Evolutionary conservation across 2,329 filamentous ascomycete species (phyloP), one percentile per base, ranked within the genome.

Genomic region (Talaromyces funiculosus): DNA sequence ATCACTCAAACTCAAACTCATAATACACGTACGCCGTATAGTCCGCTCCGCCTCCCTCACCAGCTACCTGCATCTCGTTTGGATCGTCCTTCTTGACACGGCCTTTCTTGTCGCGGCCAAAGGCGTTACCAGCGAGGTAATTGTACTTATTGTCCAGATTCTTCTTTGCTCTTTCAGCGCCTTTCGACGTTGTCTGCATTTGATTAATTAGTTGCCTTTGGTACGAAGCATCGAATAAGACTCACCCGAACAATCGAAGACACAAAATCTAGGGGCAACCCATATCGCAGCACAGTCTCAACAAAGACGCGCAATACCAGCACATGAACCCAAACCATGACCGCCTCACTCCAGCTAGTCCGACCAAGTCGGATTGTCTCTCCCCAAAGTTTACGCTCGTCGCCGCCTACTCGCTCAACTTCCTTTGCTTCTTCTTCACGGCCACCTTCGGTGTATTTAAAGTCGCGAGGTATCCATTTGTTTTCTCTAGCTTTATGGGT

Each of bases 21-120:
- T 97, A 99, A 80, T 92, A 97, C 72, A 97, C 94, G 77, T 95
- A 99, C 42, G 94, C 89, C 62, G 91, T 94, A 79, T 97, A 99
- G 74, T 97, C 92, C 67, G 84, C 82, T 58, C 87, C 87, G 62
- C 92, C 90, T 18, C 85, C 86, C 43, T 84, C 83, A 35, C 80
- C 75, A 3, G 87, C 88, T 3, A 89, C 87, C 42, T 91, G 90
- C 84, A 97, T 90, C 67, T 97, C 93, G 38, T 86, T 88, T 43
- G 89, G 86, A 69, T 97, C 93, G 71, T 99, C 94, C 76, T 96
- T 95, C 71, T 89, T 89, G 67, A 94, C 87, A 65, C 90, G 87
- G 26, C 94, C 94, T 71, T 93, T 92, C 83, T 96, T 97, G 80
- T 99, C 94, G 62, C 90, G 83, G 14, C 90, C 90, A 67, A 97